Conservation (phyloP, 208 protist species). For the Novymonas esmeraldas region DNA sequence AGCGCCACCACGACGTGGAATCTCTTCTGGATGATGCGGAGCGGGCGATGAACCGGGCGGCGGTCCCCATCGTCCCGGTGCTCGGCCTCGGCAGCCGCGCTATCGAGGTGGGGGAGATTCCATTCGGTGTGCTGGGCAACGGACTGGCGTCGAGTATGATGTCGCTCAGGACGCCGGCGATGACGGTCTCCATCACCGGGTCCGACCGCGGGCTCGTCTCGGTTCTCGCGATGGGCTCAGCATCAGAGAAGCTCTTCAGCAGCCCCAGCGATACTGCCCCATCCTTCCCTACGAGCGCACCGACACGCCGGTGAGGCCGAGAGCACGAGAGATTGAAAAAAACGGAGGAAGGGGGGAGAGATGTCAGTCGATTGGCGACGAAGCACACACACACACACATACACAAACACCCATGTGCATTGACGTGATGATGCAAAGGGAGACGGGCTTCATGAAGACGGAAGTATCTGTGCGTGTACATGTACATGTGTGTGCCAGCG, state of each 20-base stretch:
- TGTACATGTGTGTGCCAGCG: neutral
- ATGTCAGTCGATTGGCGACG: too few species aligned
- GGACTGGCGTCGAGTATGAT: conserved; percentile 10
- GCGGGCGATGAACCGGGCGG: conserved; percentile 1
- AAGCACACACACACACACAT: too few species aligned
- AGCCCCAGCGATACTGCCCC: neutral
- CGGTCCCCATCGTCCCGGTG: conserved; percentile 25
- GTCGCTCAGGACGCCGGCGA: conserved; percentile 14
- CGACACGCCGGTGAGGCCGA: neutral
- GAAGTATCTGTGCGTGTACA: neutral
- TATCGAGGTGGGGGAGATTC: neutral
- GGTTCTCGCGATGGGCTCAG: neutral
- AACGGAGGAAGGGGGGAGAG: too few species aligned
- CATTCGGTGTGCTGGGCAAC: neutral
- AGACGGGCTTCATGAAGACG: neutral
- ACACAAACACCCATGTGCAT: neutral
- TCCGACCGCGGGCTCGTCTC: conserved; percentile 8
- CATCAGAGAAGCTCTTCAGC: neutral
- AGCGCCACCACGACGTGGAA: conserved; percentile 22
- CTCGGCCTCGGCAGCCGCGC: neutral
- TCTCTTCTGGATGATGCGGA: conserved; percentile 31
- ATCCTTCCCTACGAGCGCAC: conserved; percentile 8
- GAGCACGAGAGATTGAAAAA: neutral
- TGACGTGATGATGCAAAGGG: neutral
- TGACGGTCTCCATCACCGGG: neutral